Conservation (phyloP, 495 filamentous ascomycete genomes). For the Annulohypoxylon maeteangense region DNA sequence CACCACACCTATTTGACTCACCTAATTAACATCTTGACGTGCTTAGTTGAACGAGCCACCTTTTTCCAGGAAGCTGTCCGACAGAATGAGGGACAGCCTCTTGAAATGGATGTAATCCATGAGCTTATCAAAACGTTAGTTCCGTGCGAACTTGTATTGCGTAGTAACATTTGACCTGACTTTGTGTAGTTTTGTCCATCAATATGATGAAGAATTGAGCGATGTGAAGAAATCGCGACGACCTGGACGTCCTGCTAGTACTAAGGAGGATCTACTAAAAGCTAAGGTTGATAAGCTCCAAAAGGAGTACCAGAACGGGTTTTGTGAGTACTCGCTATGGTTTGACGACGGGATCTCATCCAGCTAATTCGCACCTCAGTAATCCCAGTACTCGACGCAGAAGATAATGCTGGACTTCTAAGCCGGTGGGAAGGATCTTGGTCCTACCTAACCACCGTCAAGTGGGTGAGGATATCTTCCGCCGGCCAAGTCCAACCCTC, state of each 20-base stretch:
- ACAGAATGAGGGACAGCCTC: conserved; percentile 61
- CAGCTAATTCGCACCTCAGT: conserved; percentile 51
- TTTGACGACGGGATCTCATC: background rate
- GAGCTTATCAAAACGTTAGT: conserved; percentile 71
- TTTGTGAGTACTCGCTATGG: conserved; percentile 63
- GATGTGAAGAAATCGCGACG: conserved; percentile 78
- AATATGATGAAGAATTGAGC: conserved; percentile 79
- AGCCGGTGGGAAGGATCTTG: conserved; percentile 64
- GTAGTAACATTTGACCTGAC: background rate
- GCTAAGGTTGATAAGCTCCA: conserved; percentile 75
- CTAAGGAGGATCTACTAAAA: conserved; percentile 78
- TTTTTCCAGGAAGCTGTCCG: conserved; percentile 73
- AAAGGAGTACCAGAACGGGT: conserved; percentile 85
- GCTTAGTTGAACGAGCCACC: conserved; percentile 73
- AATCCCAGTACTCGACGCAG: conserved; percentile 60
- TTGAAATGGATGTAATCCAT: conserved; percentile 69
- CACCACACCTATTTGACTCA: conserved; percentile 4
- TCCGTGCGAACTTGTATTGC: background rate
- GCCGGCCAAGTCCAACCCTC: conserved; percentile 66
- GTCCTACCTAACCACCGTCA: conserved; percentile 63
- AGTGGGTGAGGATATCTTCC: conserved; percentile 69
- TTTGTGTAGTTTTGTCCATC: conserved; percentile 73
- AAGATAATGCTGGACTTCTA: conserved; percentile 57
- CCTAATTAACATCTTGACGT: conserved; percentile 15
- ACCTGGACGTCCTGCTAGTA: conserved; percentile 81